Base-by-base conservation (phyloP, 2,329 filamentous ascomycete genomes). In the Emergomyces orientalis region DNA sequence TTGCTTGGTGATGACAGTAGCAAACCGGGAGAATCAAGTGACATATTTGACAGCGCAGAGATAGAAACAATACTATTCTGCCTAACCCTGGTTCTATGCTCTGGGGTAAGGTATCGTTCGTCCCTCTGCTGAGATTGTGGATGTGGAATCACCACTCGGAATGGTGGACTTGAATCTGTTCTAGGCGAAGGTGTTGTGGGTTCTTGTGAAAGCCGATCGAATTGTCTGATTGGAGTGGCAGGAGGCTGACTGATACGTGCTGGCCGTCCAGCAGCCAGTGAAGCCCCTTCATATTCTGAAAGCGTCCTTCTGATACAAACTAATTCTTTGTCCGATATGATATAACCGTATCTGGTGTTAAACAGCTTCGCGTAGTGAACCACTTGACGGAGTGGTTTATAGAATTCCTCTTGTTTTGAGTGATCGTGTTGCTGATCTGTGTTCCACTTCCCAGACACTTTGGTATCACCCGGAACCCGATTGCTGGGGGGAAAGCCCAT, bases 381-480 rank as follows among this genome's bases (percentile, higher is more conserved):
- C 17, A 51, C 61, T 51, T 59, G 61, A 14, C 54, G n/a, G 27
- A 62, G 19, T 34, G 61, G 61, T 37, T 62, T 62, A 30, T 43
- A 19, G n/a, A 62, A 52, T 25, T 62, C n/a, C 1, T 37, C n/a
- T 32, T 25, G 59, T 43, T 39, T 47, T 37, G 25, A 45, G 11
- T 39, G 7, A 6, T 37, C 7, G 51, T 55, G 37, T 27, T 57
- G 14, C 25, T 25, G 14, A 27, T 45, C 8, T 13, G n/a, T 30
- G 34, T 52, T n/a, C 55, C 61, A 62, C 39, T 62, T 62, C 13
- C 30, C 55, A 37, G 61, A 62, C 54, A 57, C 49, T 47, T 62
- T 62, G 49, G 17, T 62, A 57, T 62, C 49, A 19, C 60, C 60
- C n/a, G 51, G 60, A 17, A 62, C 17, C 34, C 60, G 47, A 39